phyloP scores from a whole-genome alignment of 2,329 filamentous ascomycete genomes.

The Phyllachora maydis region DNA sequence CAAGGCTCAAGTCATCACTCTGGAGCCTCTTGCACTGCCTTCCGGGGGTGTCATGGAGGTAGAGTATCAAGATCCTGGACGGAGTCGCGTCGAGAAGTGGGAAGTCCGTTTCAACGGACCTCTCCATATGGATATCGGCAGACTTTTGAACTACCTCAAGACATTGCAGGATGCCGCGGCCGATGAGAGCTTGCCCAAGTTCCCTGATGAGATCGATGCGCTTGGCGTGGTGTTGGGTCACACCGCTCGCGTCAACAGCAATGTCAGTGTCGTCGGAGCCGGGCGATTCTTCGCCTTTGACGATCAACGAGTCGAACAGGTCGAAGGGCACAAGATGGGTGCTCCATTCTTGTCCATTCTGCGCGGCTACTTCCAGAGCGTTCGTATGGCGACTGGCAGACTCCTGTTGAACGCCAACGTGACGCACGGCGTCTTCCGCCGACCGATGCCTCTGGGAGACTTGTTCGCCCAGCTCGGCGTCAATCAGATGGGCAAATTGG shows the following conservation, averaged over 20 bases:
- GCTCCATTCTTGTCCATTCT: constrained; percentile 15
- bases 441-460: constrained; percentile 12
- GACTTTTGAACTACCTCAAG: constrained; percentile 21
- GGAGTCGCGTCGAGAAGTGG: constrained; percentile 11
- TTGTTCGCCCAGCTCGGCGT: constrained; percentile 8
- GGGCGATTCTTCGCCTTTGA: constrained; percentile 26
- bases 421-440: constrained; percentile 29
- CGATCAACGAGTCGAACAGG: constrained; percentile 4
- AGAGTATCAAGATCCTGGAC: constrained; percentile 4
- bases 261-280: constrained; percentile 19
- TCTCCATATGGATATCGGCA: constrained; percentile 14
- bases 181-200: constrained; percentile 23
- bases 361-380: constrained; percentile 34
- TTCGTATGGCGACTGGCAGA: constrained; percentile 28
- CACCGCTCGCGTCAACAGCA: constrained; percentile 14
- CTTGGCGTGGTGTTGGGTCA: constrained; percentile 30
- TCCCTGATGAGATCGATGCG: constrained; percentile 23
- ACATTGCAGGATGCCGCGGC: constrained; percentile 17
- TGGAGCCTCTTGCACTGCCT: constrained; percentile 15
- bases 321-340: neutral
- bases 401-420: constrained; percentile 34
- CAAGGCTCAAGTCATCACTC: constrained; percentile 24
- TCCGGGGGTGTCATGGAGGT: constrained; percentile 13
- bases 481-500: constrained; percentile 1
- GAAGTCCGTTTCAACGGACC: constrained; percentile 20